A percentile compares a stretch with the other conserved stretches of the same genome.
Evolutionary conservation across 495 filamentous ascomycete genomes (phyloP).

Genomic region (Tuber umbilicatum): DNA sequence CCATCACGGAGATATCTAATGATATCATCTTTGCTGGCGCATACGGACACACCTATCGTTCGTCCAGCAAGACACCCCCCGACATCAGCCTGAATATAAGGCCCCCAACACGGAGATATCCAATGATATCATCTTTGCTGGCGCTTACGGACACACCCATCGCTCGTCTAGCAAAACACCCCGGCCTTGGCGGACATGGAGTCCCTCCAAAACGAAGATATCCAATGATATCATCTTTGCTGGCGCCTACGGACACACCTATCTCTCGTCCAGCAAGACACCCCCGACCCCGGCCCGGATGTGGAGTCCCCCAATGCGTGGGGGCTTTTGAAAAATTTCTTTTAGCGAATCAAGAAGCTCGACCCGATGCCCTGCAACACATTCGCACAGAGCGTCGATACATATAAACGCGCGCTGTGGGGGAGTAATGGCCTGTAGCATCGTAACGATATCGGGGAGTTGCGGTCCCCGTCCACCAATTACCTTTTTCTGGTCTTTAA

Average conservation of each 20-base stretch:
- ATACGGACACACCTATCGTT: no score
- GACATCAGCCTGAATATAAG: no score
- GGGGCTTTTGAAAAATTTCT: background rate
- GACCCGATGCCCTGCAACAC: background rate
- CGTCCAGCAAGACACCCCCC: no score
- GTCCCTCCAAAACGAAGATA: background rate
- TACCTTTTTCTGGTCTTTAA: background rate
- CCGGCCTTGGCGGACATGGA: no score
- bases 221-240: background rate
- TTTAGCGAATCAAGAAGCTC: background rate
- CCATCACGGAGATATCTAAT: no score
- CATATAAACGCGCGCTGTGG: background rate
- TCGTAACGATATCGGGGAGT: background rate
- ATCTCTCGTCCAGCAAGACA: background rate
- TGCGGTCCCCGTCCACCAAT: background rate
- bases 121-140: no score
- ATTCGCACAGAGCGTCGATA: background rate
- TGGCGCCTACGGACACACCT: background rate
- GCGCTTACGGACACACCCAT: no score
- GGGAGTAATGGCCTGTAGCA: background rate
- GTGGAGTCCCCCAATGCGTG: background rate
- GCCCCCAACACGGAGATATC: background rate
- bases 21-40: no score
- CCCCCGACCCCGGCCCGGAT: background rate
- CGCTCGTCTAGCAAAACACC: no score